Evolutionary conservation across 2,329 filamentous ascomycete species (phyloP).

Genomic region (Phoma sp.): DNA sequence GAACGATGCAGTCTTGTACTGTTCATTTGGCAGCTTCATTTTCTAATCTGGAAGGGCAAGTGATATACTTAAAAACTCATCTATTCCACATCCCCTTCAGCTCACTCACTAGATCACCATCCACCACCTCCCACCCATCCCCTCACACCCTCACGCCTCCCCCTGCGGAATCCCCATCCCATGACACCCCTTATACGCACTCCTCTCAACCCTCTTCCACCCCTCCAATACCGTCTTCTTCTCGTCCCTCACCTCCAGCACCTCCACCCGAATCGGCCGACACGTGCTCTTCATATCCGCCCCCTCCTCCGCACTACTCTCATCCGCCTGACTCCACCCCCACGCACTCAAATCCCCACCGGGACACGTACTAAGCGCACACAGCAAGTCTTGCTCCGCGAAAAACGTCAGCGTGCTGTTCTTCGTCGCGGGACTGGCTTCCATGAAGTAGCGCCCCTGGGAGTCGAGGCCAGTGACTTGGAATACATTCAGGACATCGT

Average conservation of each 20-base stretch:
- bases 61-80: too few species aligned
- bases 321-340: constrained; percentile 69
- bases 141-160: constrained; percentile 34
- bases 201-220: constrained; percentile 69
- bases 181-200: constrained; percentile 71
- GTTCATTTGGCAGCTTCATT: too few species aligned
- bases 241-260: constrained; percentile 68
- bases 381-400: constrained; percentile 77
- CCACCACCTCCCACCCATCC: too few species aligned
- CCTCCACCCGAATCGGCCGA: constrained; percentile 76
- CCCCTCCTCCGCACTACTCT: constrained; percentile 57
- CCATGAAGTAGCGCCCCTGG: constrained; percentile 62
- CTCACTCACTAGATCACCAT: too few species aligned
- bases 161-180: constrained; percentile 64
- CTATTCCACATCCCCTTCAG: too few species aligned
- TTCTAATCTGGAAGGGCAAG: too few species aligned
- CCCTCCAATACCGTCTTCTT: constrained; percentile 47
- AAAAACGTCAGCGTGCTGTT: constrained; percentile 73
- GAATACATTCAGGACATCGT: constrained; percentile 87
- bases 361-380: constrained; percentile 73
- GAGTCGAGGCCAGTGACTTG: constrained; percentile 81
- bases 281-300: constrained; percentile 67
- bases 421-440: constrained; percentile 40
- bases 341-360: constrained; percentile 83
- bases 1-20: too few species aligned